Evolutionary conservation across 805 yeast species (phyloP), one percentile per base, ranked within the genome.

Genomic region (Zygosaccharomyces siamensis): DNA sequence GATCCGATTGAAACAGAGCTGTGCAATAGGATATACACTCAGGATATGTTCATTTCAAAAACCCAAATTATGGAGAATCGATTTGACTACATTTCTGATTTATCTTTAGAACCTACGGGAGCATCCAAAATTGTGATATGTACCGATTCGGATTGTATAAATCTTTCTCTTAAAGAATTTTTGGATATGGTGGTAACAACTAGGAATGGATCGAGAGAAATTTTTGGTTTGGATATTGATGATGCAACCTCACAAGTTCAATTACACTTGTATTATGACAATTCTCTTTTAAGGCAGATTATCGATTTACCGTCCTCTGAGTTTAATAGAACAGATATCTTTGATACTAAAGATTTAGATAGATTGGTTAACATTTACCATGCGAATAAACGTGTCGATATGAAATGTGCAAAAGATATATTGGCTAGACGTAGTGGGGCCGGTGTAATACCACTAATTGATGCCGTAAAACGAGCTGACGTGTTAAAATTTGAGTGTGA

Each of bases 91-190:
- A 67, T 80, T 5, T 71, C 86, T 1, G 89, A 84, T 63, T 76
- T 76, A 23, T 75, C 76, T 37, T 64, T 83, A 40, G 60, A 55
- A 14, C 72, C 73, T 35, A 69, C 79, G 1, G 81, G 74, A 39
- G 85, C 87, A 1, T 75, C 86, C 0, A 79, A 75, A 49, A 58
- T 80, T 30, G 71, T 81, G 0, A 45, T 78, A 4, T 60, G 67
- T 16, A 49, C 58, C 8, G 58, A 61, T 0, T 63, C 69, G 24
- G 63, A 63, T 4, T 64, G 66, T 16, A 66, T 70, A 56, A 62
- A 57, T 24, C 60, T 66, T 62, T 69, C 60, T 52, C 54, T 63
- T 59, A 50, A 49, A 50, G 59, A 60, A 61, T 75, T 41, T 18
- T 23, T 16, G 18, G 10, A 20, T 18, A 18, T 27, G 7, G 23